Evolutionary conservation across 2,329 filamentous ascomycete genomes (phyloP).

Genomic region (Phialemoniopsis sp.): DNA sequence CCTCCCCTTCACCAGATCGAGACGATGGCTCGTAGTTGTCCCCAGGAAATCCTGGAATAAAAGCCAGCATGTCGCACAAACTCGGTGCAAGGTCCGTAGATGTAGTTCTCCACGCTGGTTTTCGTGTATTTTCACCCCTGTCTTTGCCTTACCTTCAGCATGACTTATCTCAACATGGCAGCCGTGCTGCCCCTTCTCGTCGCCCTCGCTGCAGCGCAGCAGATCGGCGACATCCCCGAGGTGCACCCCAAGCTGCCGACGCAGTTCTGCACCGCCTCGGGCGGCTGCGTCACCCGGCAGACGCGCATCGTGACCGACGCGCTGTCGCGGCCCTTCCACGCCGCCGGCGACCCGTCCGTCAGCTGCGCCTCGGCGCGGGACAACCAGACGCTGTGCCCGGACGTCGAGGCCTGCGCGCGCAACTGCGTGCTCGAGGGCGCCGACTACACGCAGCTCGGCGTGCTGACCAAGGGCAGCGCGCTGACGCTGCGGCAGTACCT

Average conservation of each 20-base stretch:
- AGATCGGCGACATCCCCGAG: conserved; percentile 17
- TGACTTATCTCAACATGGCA: background rate
- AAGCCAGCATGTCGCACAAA: no score
- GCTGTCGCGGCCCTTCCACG: conserved; percentile 14
- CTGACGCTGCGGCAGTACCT: conserved; percentile 17
- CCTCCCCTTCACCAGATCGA: no score
- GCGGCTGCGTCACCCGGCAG: conserved; percentile 13
- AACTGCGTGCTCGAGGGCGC: conserved; percentile 48
- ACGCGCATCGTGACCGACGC: conserved; percentile 16
- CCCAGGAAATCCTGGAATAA: no score
- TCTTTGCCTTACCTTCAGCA: no score
- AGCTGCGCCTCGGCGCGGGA: conserved; percentile 9
- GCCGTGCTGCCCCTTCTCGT: conserved; percentile 8
- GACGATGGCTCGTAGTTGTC: no score
- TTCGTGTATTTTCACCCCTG: no score
- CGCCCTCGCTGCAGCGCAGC: conserved; percentile 9
- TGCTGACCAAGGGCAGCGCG: conserved; percentile 12
- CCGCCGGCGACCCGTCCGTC: conserved; percentile 7
- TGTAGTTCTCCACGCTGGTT: no score
- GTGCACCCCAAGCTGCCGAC: conserved; percentile 17
- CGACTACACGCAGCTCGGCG: conserved; percentile 30
- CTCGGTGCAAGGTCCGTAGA: no score
- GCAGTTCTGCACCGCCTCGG: conserved; percentile 13
- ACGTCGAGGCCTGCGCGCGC: conserved; percentile 35
- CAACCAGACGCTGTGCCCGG: conserved; percentile 30